Conservation (phyloP, 768 basidiomycete genomes). For the Rhizopogon vulgaris region DNA sequence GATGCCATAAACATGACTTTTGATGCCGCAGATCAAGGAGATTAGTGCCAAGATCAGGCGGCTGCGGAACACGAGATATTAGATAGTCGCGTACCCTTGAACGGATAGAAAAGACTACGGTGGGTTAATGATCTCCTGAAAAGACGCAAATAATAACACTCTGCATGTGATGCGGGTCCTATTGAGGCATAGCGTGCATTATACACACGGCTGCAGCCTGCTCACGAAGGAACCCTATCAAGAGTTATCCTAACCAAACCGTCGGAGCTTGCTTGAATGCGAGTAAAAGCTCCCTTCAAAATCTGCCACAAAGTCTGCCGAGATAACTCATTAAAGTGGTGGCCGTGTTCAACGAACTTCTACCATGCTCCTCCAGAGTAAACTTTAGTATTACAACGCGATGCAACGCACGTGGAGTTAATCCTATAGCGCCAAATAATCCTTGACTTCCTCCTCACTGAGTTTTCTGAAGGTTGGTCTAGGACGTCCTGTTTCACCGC, state of each 20-base stretch:
- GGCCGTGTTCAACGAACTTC: not conserved
- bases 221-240: not conserved
- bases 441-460: conserved; percentile 93
- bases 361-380: not conserved
- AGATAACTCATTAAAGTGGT: not conserved
- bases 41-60: not conserved
- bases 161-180: not conserved
- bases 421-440: conserved; percentile 81
- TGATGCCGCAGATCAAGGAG: not conserved
- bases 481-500: conserved; percentile 60
- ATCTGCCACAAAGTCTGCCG: not conserved
- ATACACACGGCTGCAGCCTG: not conserved
- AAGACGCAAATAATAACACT: not conserved
- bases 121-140: not conserved
- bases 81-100: not conserved
- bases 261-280: not conserved
- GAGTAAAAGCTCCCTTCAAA: not conserved
- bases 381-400: conserved; percentile 3
- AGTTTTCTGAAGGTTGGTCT: conserved; percentile 93
- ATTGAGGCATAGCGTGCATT: not conserved
- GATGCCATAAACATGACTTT: not conserved
- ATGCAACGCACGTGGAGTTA: conserved; percentile 24
- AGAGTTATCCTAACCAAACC: not conserved
- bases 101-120: not conserved
- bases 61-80: not conserved